Conservation (phyloP, 805 yeast species). For the Torulaspora franciscae region DNA sequence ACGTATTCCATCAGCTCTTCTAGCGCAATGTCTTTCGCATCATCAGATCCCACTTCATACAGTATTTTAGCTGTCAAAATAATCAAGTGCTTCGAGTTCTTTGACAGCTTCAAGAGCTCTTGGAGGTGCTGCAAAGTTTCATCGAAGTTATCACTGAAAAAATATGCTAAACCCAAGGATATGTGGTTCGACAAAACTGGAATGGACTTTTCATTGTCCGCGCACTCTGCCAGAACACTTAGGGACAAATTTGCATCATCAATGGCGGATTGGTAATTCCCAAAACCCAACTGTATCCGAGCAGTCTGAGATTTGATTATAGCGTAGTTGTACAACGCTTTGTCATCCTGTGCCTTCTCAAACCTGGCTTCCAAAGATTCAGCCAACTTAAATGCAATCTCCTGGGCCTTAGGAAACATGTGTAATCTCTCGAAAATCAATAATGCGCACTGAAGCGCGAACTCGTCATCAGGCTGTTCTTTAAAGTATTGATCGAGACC, state of each 20-base stretch:
- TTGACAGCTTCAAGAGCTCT: slow-evolving; percentile 51
- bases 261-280: slow-evolving; percentile 52
- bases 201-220: slow-evolving; percentile 33
- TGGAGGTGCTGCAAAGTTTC: slow-evolving; percentile 64
- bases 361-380: slow-evolving; percentile 48
- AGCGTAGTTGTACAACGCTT: slow-evolving; percentile 47
- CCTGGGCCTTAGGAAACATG: slow-evolving; percentile 51
- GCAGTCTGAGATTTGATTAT: slow-evolving; percentile 65
- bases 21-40: slow-evolving; percentile 73
- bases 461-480: slow-evolving; percentile 51
- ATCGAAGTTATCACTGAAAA: slow-evolving; percentile 58
- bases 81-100: slow-evolving; percentile 61
- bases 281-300: slow-evolving; percentile 60
- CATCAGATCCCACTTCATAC: slow-evolving; percentile 69
- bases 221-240: slow-evolving; percentile 44
- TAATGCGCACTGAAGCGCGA: slow-evolving; percentile 54
- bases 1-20: slow-evolving; percentile 73
- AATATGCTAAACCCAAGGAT: slow-evolving; percentile 66
- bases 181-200: slow-evolving; percentile 54
- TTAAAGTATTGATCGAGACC: slow-evolving; percentile 65
- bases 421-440: slow-evolving; percentile 65
- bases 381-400: slow-evolving; percentile 45
- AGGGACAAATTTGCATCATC: slow-evolving; percentile 55
- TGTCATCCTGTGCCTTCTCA: slow-evolving; percentile 50
- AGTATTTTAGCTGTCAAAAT: slow-evolving; percentile 73